phyloP scores from a whole-genome alignment of 345 rosid species.

The Eucalyptus lansdowneana region DNA sequence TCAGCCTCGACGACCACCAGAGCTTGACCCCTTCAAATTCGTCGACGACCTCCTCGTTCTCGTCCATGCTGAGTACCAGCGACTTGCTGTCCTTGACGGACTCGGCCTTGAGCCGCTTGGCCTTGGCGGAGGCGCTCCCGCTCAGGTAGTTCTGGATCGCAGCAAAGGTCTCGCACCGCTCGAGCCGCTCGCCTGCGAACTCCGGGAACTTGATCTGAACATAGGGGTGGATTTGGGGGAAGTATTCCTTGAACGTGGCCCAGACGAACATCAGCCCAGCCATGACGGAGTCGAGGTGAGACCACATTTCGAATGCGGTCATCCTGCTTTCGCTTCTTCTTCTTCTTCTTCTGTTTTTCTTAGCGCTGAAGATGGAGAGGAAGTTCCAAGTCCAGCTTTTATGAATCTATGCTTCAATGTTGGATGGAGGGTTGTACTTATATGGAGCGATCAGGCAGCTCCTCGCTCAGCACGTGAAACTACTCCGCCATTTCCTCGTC shows the following conservation, averaged over 20 bases:
- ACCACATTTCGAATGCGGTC: background rate
- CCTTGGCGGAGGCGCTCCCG: too few relatives aligned
- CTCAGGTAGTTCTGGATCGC: constrained; percentile 44
- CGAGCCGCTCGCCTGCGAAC: constrained; percentile 25
- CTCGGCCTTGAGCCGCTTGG: constrained; percentile 40
- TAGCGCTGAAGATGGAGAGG: background rate
- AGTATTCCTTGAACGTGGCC: constrained; percentile 33
- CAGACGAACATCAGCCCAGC: constrained; percentile 29
- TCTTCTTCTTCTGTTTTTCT: background rate
- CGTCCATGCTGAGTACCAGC: constrained; percentile 51
- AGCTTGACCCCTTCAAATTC: constrained; percentile 24
- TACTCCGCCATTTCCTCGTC: background rate
- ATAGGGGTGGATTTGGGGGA: constrained; percentile 37
- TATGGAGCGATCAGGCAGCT: background rate
- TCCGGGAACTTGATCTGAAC: constrained; percentile 37
- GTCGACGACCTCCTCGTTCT: constrained; percentile 37
- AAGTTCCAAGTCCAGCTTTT: background rate
- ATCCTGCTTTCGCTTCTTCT: background rate
- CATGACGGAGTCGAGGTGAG: constrained; percentile 13
- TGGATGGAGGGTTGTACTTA: background rate
- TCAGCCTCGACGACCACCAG: constrained; percentile 30
- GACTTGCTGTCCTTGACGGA: constrained; percentile 18
- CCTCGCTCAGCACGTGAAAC: background rate
- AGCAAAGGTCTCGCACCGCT: constrained; percentile 30
- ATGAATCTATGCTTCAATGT: background rate